Evolutionary conservation across 805 yeast genomes (phyloP), one percentile per base, ranked within the genome.

Genomic region (Ogataea parapolymorpha): DNA sequence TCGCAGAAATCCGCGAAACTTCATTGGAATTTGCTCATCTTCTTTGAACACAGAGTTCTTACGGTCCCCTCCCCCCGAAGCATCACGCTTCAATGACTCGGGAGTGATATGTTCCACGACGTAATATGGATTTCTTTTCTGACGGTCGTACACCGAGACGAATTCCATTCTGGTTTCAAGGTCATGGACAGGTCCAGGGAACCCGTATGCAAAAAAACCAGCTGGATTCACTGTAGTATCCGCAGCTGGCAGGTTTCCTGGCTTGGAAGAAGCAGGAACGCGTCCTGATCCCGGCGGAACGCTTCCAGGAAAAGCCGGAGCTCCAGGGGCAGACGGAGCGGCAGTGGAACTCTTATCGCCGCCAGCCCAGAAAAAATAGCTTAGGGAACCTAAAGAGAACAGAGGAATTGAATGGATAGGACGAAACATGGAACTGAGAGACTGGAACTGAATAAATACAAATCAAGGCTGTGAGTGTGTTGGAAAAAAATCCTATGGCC

Each of bases 171-270:
- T 72, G 9, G 70, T 76, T 42, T 79, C 78, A 44, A 91, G 63
- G 58, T 93, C 99, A 61, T 88, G 95, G 24, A 85, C 74, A 0
- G 98, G 98, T 2, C 96, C 96, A 0, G 98, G 99, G 56, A 86
- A 88, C 3, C 99, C 99, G 59, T 85, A 90, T 53, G 82, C 80
- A 70, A 89, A 90, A 66, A 85, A 89, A 6, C 71, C 95, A 16
- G 77, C 74, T 0, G 98, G 99, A 44, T 78, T 72, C 4, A 87
- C 77, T 4, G 29, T 5, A 24, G 53, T 54, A 5, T 67, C 64
- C 36, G 55, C 63, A 10, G 58, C 43, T 6, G 50, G 26, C 11
- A 24, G 22, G 3, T 36, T 10, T 9, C 26, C 13, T 5, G 32
- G 36, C 10, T 30, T 32, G 7, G 51, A 10, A 6, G 35, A 6